These are phyloP conservation scores for Macrocybe gigantea DNA, from an alignment of 768 basidiomycete genomes.

Conservation along the genomic window DNA sequence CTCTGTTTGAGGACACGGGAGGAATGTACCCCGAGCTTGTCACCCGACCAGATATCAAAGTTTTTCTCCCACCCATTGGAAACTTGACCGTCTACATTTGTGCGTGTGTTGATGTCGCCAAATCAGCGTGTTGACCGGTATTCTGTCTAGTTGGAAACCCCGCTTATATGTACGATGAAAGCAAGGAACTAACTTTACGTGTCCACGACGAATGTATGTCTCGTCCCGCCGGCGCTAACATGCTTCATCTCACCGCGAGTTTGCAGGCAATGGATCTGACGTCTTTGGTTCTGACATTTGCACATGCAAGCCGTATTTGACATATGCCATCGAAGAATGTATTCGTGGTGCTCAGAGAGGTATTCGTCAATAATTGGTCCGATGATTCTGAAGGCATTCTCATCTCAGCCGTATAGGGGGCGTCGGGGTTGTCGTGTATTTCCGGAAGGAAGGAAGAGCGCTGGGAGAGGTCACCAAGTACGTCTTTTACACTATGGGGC, in stretches of 20 bases:
- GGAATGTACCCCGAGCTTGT: slow-evolving; percentile 96
- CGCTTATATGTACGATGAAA: slow-evolving; percentile 65
- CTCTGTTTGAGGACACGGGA: slow-evolving; percentile 93
- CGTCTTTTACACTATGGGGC: slow-evolving; percentile 13
- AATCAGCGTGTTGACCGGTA: neutral
- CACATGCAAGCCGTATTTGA: slow-evolving; percentile 89
- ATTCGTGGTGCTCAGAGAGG: slow-evolving; percentile 61
- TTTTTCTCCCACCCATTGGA: slow-evolving; percentile 94
- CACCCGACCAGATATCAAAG: slow-evolving; percentile 91
- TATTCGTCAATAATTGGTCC: neutral
- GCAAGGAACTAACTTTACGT: slow-evolving; percentile 78
- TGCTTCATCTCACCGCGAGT: neutral
- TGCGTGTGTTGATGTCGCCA: slow-evolving; percentile 19
- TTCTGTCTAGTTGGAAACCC: slow-evolving; percentile 67
- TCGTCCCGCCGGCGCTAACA: neutral
- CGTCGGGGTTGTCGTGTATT: slow-evolving; percentile 91
- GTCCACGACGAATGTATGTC: slow-evolving; percentile 88
- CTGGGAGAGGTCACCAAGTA: slow-evolving; percentile 92
- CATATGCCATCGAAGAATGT: slow-evolving; percentile 91
- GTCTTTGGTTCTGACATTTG: slow-evolving; percentile 94
- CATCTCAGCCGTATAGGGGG: slow-evolving; percentile 44
- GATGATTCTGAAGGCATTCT: neutral
- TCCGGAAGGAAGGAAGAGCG: slow-evolving; percentile 90
- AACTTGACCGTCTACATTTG: slow-evolving; percentile 90
- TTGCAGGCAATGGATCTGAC: slow-evolving; percentile 85